phyloP scores from a whole-genome alignment of 768 basidiomycete species.

The Chiua virens region DNA sequence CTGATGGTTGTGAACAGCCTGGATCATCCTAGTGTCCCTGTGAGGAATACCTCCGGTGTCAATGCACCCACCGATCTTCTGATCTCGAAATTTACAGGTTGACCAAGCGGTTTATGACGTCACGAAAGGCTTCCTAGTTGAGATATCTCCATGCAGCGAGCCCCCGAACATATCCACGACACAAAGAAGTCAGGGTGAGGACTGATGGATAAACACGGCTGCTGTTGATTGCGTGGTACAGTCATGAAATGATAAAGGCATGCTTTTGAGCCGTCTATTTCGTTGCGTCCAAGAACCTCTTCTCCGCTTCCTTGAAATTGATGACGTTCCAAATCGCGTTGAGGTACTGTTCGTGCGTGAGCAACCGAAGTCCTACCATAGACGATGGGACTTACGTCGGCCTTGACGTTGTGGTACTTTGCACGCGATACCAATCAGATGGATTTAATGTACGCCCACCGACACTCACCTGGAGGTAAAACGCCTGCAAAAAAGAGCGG shows the following conservation, averaged over 20 bases:
- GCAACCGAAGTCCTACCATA: not conserved
- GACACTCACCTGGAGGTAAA: constrained; percentile 46
- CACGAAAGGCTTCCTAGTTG: not conserved
- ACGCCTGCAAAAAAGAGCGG: constrained; percentile 46
- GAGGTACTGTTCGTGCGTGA: constrained; percentile 65
- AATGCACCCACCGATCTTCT: no score
- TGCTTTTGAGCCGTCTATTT: constrained; percentile 19
- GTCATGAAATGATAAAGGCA: not conserved
- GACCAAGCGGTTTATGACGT: not conserved
- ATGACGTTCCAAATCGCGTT: constrained; percentile 94
- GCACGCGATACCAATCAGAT: constrained; percentile 24
- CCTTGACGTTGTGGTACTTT: constrained; percentile 91
- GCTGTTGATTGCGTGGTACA: constrained; percentile 6
- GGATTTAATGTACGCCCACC: not conserved
- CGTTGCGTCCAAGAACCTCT: constrained; percentile 42
- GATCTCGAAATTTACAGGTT: not conserved
- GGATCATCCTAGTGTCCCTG: no score
- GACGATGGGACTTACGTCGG: constrained; percentile 62
- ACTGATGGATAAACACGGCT: not conserved
- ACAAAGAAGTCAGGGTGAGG: not conserved
- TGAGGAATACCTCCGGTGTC: no score
- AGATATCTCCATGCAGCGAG: not conserved
- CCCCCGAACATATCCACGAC: not conserved
- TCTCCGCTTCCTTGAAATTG: constrained; percentile 93
- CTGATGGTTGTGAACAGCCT: no score